Percentiles rank a stretch among this genome's conserved stretches.
Conservation (phyloP, 2,329 filamentous ascomycete genomes). For the Aspergillus amoenus region DNA sequence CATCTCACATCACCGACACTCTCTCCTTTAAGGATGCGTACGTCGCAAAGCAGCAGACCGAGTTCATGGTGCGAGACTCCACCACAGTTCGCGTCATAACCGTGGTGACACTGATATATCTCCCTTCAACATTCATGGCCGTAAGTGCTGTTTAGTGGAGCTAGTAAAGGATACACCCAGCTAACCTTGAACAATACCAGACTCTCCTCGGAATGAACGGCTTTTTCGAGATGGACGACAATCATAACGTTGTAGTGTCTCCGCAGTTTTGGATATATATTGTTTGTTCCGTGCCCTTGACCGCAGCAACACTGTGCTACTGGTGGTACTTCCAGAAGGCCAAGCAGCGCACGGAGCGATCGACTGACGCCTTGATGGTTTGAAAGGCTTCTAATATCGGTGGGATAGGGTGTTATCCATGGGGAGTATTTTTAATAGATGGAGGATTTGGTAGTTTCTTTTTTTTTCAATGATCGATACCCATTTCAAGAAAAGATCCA, state of each 20-base stretch:
- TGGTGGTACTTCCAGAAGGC: conserved; percentile 14
- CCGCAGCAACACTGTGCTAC: conserved; percentile 31
- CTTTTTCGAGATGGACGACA: conserved; percentile 37
- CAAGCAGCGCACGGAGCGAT: conserved; percentile 2
- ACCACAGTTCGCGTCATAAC: conserved; percentile 30
- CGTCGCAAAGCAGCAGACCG: conserved; percentile 20
- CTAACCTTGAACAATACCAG: conserved; percentile 15
- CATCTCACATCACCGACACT: conserved; percentile 22
- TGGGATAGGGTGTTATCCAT: background rate
- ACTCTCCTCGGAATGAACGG: conserved; percentile 45
- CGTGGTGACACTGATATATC: conserved; percentile 30
- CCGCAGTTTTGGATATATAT: conserved; percentile 43
- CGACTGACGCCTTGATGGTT: background rate
- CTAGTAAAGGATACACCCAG: too few species aligned
- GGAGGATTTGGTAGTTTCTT: background rate
- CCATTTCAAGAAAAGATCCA: conserved; percentile 1
- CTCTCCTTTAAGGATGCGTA: conserved; percentile 22
- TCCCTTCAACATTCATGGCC: conserved; percentile 39
- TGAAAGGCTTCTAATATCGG: background rate
- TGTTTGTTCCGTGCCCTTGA: conserved; percentile 30
- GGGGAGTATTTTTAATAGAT: background rate
- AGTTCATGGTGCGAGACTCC: conserved; percentile 25
- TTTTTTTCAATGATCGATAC: background rate
- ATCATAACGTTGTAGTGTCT: conserved; percentile 29
- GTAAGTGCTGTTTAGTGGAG: conserved; percentile 21